A percentile compares a stretch with the other conserved stretches of the same genome.
These are phyloP conservation scores for Trametes gibbosa DNA, from an alignment of 768 basidiomycete genomes.

Conservation along the genomic window DNA sequence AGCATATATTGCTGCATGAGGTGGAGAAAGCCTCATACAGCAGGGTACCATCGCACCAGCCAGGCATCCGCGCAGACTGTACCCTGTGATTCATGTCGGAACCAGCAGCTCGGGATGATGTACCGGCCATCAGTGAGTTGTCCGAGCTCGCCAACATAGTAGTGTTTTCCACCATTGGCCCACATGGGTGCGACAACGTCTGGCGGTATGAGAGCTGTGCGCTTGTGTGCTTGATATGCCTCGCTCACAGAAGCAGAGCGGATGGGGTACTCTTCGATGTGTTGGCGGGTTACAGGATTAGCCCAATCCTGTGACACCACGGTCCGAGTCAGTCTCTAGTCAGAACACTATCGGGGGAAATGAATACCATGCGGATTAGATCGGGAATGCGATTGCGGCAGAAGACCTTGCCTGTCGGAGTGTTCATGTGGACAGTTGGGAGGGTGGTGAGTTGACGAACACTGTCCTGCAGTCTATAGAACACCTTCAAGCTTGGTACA, in stretches of 20 bases:
- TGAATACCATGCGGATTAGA: background rate
- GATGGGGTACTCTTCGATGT: background rate
- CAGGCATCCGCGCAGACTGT: background rate
- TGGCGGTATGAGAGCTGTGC: background rate
- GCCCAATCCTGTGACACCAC: constrained; percentile 1
- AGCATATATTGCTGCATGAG: no score
- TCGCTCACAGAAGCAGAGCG: background rate
- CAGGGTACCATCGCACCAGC: background rate
- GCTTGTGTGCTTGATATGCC: background rate
- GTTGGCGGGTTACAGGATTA: background rate
- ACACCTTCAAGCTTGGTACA: background rate
- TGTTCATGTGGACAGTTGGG: background rate
- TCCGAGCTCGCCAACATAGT: constrained; percentile 1
- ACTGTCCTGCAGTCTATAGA: background rate
- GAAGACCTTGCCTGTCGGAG: background rate
- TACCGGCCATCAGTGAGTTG: background rate
- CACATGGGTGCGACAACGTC: constrained; percentile 1
- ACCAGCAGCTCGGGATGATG: background rate
- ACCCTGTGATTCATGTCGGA: background rate
- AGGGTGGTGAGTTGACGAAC: background rate
- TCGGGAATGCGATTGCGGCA: background rate
- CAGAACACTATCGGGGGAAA: background rate
- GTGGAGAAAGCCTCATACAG: background rate
- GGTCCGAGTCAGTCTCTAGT: background rate
- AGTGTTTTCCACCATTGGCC: background rate